These are phyloP conservation scores for Fusarium sp. DNA, from an alignment of 2,329 filamentous ascomycete genomes.

Conservation along the genomic window DNA sequence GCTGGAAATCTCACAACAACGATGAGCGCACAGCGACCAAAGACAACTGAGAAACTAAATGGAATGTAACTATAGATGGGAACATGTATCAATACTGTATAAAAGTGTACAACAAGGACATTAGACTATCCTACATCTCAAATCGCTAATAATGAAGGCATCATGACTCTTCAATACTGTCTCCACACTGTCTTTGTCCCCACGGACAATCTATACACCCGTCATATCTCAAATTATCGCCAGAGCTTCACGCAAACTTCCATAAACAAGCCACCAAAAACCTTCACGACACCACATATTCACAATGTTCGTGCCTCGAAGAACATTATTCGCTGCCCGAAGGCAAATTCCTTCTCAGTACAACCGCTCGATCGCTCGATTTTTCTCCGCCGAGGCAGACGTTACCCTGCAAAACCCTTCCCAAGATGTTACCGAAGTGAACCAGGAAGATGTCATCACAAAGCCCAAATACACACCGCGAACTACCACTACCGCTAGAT, in stretches of 20 bases:
- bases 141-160: slow-evolving; percentile 13
- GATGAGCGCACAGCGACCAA: slow-evolving; percentile 83
- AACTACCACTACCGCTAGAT: background rate
- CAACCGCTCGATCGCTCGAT: slow-evolving; percentile 40
- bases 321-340: slow-evolving; percentile 38
- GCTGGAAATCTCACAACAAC: slow-evolving; percentile 93
- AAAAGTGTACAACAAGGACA: background rate
- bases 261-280: background rate
- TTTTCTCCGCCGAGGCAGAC: slow-evolving; percentile 39
- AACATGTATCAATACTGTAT: background rate
- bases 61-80: background rate
- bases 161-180: slow-evolving; percentile 19
- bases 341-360: slow-evolving; percentile 24
- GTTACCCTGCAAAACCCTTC: slow-evolving; percentile 28
- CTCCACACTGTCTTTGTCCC: slow-evolving; percentile 12
- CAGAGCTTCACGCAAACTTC: background rate
- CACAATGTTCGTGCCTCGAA: slow-evolving; percentile 48
- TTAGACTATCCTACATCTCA: background rate
- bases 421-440: slow-evolving; percentile 25
- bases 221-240: slow-evolving; percentile 29
- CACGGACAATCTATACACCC: slow-evolving; percentile 37
- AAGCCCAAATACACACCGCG: slow-evolving; percentile 10
- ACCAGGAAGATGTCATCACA: slow-evolving; percentile 24
- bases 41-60: slow-evolving; percentile 60
- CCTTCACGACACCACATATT: background rate